Base-by-base conservation (phyloP, 2,329 filamentous ascomycete species). In the Trichophyton schoenleinii region DNA sequence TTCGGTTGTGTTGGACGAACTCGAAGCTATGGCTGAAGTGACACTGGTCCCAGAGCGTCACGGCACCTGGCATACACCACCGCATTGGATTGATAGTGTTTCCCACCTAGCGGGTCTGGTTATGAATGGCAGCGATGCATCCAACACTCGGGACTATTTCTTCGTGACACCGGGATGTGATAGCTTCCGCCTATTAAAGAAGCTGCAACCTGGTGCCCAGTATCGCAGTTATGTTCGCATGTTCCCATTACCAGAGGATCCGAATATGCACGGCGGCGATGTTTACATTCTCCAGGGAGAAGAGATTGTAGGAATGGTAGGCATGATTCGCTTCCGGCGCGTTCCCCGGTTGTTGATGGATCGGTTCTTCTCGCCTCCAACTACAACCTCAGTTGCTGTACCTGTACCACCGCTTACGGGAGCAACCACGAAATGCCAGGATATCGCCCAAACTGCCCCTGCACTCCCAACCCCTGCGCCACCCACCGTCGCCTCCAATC, bases 81-180 rank as follows among this genome's bases (percentile, higher is more conserved):
- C 68, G 67, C 57, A 69, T 60, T 70, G 68, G 60, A 70, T 74
- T 31, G 74, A 76, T 60, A 70, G 66, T 36, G 64, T 72, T 1
- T 70, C 67, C 15, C 73, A 75, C 52, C 41, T 75, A 8, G 68
- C 68, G 8, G 74, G 73, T 0, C 75, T 76, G 58, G 67, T 74
- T 22, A 68, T 73, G 64, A 76, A 76, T 61, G 70, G 66, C 2
- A 67, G 67, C 34, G 70, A 72, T 36, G 63, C 62, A 34, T 65
- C 70, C 41, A 65, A 67, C 34, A 63, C 68, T 6, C 67, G 69
- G 28, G 64, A 64, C 6, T 65, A 71, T 18, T 71, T 72, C 0
- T 75, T 67, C 59, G 68, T 76, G 55, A 70, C 68, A 18, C 70
- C 73, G 42, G 74, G 73, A 6, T 74, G 73, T 64, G 66, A 68